Evolutionary conservation across 164 flowering plant genomes (phyloP).

Genomic region (Stephania yunnanensis): DNA sequence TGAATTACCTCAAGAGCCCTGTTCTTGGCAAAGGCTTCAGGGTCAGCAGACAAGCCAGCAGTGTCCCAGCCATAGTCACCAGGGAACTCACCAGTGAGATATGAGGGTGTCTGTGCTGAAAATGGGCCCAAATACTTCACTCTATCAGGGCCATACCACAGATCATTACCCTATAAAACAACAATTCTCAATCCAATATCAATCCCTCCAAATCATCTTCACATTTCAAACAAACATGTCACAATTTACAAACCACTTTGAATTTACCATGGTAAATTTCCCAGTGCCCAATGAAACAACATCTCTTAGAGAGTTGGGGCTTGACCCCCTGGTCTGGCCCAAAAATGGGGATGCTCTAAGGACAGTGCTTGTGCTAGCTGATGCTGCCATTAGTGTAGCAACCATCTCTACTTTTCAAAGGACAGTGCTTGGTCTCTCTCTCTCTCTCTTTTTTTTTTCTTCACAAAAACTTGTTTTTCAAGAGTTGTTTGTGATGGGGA

Average conservation of each 20-base stretch:
- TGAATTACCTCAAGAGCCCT: conserved; percentile 87
- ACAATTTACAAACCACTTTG: background rate
- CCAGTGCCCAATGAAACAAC: conserved; percentile 55
- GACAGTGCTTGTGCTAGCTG: conserved; percentile 51
- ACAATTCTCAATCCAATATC: background rate
- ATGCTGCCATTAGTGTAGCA: conserved; percentile 49
- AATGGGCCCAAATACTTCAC: conserved; percentile 96
- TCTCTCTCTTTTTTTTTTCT: background rate
- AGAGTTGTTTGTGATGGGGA: background rate
- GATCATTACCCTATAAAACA: conserved; percentile 39
- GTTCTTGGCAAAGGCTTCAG: conserved; percentile 92
- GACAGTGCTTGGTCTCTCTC: background rate
- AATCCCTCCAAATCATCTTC: background rate
- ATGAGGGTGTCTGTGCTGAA: conserved; percentile 92
- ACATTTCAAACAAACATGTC: background rate
- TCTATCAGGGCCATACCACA: conserved; percentile 96
- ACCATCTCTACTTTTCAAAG: conserved; percentile 21
- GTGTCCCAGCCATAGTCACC: conserved; percentile 99
- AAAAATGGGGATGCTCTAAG: conserved; percentile 65
- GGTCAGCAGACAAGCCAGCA: conserved; percentile 91
- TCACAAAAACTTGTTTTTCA: background rate
- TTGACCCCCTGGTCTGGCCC: conserved; percentile 49
- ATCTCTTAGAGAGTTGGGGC: conserved; percentile 58
- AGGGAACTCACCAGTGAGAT: conserved; percentile 88
- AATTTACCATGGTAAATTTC: conserved; percentile 66